Percentiles rank a stretch among this genome's conserved stretches.
These are phyloP conservation scores for Alectoria sarmentosa DNA, from an alignment of 495 filamentous ascomycete genomes.

Conservation along the genomic window DNA sequence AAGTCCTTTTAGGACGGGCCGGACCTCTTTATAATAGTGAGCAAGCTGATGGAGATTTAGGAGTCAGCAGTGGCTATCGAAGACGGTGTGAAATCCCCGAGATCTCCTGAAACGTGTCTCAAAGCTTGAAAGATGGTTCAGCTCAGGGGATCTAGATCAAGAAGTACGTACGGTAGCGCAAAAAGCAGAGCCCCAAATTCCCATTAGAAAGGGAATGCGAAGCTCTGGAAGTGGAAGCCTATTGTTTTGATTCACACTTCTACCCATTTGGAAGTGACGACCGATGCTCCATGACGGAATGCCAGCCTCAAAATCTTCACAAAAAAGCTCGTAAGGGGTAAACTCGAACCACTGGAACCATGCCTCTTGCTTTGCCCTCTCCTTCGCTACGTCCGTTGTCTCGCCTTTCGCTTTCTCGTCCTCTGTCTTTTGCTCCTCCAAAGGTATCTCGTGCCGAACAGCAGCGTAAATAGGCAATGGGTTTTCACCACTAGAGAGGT, in stretches of 20 bases:
- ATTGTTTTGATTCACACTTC: conserved; percentile 47
- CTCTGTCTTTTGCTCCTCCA: conserved; percentile 40
- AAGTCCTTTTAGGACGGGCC: conserved; percentile 66
- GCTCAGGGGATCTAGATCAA: neutral
- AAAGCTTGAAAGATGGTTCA: neutral
- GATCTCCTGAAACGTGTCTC: neutral
- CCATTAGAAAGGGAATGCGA: conserved; percentile 73
- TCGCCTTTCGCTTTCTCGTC: conserved; percentile 35
- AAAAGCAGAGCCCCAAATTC: conserved; percentile 92
- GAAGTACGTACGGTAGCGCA: conserved; percentile 57
- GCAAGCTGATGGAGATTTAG: conserved; percentile 40
- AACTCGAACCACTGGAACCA: conserved; percentile 99
- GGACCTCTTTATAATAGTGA: conserved; percentile 92
- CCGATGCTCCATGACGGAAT: conserved; percentile 95
- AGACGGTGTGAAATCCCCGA: neutral
- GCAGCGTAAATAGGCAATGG: conserved; percentile 93
- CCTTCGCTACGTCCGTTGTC: conserved; percentile 44
- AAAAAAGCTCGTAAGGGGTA: conserved; percentile 93
- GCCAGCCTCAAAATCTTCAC: conserved; percentile 82
- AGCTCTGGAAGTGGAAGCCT: conserved; percentile 69
- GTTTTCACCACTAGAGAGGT: conserved; percentile 64
- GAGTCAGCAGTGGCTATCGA: neutral
- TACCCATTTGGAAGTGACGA: conserved; percentile 69
- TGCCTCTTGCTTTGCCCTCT: conserved; percentile 60
- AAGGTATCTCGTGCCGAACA: conserved; percentile 92